Base-by-base conservation (phyloP, 768 basidiomycete species). In the Mycena venus region DNA sequence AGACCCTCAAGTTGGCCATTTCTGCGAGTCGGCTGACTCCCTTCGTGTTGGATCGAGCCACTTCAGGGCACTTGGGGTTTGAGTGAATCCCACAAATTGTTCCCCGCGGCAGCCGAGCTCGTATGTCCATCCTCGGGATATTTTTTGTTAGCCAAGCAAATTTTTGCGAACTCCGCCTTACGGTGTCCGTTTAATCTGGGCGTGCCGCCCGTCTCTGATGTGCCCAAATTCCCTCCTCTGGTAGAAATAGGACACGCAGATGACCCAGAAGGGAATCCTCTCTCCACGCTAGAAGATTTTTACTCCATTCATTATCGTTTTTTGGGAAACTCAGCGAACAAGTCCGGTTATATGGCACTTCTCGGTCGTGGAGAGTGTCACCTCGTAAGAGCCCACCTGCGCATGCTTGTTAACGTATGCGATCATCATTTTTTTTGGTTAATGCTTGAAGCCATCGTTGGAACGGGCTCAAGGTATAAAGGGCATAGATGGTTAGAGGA, bases 381-480 rank as follows among this genome's bases (percentile, higher is more conserved):
- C 23, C 25, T 59, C 4, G 31, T 19, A 32, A 49, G 2, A 44
- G 32, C 7, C 25, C 14, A 25, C 23, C 51, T 66, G 34, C 67
- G 21, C 55, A 7, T 42, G 66, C 29, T 47, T 14, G 21, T 49
- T 55, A 55, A 68, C 44, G 56, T 23, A 68, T 29, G 67, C 34
- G 29, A 31, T 11, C 55, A 19, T 59, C 31, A 34, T 36, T 59
- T 47, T 10, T 59, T 3, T n/a, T n/a, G 21, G 40, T 40, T 47
- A 38, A 23, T 36, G 49, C 19, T 49, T 10, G 12, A 36, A 36
- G 11, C 27, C 21, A 14, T 53, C 27, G 17, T 36, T 51, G 44
- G 49, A 38, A 36, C 19, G 65, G 21, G 31, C 65, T 19, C 15
- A 12, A 44, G 25, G 55, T 68, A 68, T 68, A 68, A 68, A 61